Evolutionary conservation across 768 basidiomycete species (phyloP).

Genomic region (Nidularia pulvinata): DNA sequence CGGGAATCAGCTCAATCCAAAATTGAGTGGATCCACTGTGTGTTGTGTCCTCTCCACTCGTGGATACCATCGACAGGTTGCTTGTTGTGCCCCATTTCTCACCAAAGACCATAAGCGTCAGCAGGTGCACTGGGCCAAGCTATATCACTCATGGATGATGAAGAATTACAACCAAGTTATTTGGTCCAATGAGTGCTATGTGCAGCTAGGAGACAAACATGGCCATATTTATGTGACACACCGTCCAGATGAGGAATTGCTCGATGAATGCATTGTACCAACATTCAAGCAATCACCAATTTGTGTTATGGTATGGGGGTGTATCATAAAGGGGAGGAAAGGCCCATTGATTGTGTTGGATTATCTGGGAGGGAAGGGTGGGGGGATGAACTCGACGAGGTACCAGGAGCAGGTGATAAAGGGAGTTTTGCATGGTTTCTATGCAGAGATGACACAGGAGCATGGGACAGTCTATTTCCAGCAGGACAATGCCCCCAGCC

Average conservation of each 20-base stretch:
- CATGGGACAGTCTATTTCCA: not conserved
- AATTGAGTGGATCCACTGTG: not conserved
- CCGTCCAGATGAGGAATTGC: slow-evolving; percentile 3
- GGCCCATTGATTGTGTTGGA: slow-evolving; percentile 13
- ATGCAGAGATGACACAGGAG: slow-evolving; percentile 2
- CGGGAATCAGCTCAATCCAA: slow-evolving; percentile 12
- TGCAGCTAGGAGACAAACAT: slow-evolving; percentile 1
- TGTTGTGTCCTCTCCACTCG: slow-evolving; percentile 4
- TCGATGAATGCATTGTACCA: slow-evolving; percentile 16
- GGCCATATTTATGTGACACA: slow-evolving; percentile 8
- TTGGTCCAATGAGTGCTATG: slow-evolving; percentile 11
- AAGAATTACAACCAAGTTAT: slow-evolving; percentile 10
- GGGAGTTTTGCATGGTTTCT: slow-evolving; percentile 2
- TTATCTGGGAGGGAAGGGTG: slow-evolving; percentile 20
- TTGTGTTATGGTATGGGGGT: slow-evolving; percentile 21
- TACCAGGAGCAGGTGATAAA: slow-evolving; percentile 21
- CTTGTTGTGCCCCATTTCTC: slow-evolving; percentile 19
- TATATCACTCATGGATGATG: not conserved
- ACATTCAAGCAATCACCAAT: slow-evolving; percentile 21
- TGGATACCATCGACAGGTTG: slow-evolving; percentile 17
- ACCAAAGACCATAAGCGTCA: slow-evolving; percentile 5
- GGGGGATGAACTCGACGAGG: slow-evolving; percentile 13
- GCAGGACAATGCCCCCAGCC: slow-evolving; percentile 8
- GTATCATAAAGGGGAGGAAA: too few species aligned
- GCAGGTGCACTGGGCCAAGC: slow-evolving; percentile 9